Conservation (phyloP, 108 stramenopile genomes). For the Epithemia pelagica region DNA sequence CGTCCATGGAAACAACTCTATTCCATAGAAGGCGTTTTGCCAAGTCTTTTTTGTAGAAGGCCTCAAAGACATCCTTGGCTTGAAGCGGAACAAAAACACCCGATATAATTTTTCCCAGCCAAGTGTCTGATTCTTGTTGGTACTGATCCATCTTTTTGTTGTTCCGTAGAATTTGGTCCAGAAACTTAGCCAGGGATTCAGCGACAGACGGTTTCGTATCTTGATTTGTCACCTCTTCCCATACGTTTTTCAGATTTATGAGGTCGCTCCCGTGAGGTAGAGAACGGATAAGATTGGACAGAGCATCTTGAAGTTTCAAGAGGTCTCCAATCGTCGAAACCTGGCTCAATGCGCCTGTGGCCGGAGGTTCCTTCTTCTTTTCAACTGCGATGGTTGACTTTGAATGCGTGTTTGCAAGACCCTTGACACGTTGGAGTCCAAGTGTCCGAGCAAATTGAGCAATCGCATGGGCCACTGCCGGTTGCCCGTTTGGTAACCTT, state of each 20-base stretch:
- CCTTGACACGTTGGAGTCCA: constrained; percentile 20
- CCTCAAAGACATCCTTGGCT: constrained; percentile 97
- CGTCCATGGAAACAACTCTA: constrained; percentile 69
- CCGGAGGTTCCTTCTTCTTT: constrained; percentile 20
- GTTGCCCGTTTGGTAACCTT: constrained; percentile 24
- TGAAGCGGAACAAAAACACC: constrained; percentile 83
- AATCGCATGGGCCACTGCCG: constrained; percentile 26
- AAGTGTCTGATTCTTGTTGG: not conserved
- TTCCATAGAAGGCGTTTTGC: constrained; percentile 93
- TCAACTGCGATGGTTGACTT: not conserved
- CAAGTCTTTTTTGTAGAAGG: constrained; percentile 93
- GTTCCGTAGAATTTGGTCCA: constrained; percentile 61
- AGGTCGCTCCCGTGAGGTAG: constrained; percentile 65
- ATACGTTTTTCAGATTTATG: constrained; percentile 71
- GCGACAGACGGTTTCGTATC: constrained; percentile 35
- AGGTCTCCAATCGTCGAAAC: constrained; percentile 31
- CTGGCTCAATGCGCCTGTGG: constrained; percentile 28
- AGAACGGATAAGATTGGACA: constrained; percentile 33
- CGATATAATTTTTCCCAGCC: constrained; percentile 36
- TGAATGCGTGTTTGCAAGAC: not conserved
- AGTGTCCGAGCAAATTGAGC: constrained; percentile 26
- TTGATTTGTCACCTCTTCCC: constrained; percentile 79
- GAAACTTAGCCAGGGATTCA: constrained; percentile 86
- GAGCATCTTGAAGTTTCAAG: constrained; percentile 52
- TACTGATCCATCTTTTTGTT: constrained; percentile 39